Conservation (phyloP, 306 rosid genomes). For the Inga oerstediana region DNA sequence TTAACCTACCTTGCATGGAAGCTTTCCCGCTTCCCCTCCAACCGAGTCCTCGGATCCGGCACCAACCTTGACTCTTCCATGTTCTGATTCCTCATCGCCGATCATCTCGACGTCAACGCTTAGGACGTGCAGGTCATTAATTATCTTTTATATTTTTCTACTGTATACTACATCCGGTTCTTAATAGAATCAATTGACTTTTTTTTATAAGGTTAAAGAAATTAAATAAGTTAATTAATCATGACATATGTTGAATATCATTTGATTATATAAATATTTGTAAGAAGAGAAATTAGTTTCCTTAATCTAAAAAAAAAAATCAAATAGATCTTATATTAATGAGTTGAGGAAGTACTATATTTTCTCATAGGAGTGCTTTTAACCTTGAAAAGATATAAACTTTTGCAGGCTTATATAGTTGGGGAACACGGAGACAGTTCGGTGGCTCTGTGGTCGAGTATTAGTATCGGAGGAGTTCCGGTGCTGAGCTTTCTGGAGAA, state of each 20-base stretch:
- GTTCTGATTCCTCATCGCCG: constrained; percentile 81
- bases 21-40: constrained; percentile 80
- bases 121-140: constrained; percentile 63
- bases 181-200: no score
- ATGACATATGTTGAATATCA: no score
- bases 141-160: not conserved
- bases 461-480: constrained; percentile 82
- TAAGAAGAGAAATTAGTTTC: no score
- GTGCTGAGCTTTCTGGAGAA: constrained; percentile 73
- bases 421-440: constrained; percentile 98
- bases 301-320: no score
- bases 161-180: no score
- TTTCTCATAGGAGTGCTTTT: no score
- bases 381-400: not conserved
- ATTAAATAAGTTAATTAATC: no score
- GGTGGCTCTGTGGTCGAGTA: constrained; percentile 94
- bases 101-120: constrained; percentile 88
- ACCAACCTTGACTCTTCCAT: constrained; percentile 88
- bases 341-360: no score
- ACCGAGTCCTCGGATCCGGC: constrained; percentile 84
- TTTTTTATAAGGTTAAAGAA: no score
- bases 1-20: constrained; percentile 86
- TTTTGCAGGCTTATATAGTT: constrained; percentile 70
- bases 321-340: no score
- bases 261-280: no score